A percentile compares a stretch with the other conserved stretches of the same genome.
phyloP scores from a whole-genome alignment of 139 green algal genomes.

The Edaphochlamys debaryana region DNA sequence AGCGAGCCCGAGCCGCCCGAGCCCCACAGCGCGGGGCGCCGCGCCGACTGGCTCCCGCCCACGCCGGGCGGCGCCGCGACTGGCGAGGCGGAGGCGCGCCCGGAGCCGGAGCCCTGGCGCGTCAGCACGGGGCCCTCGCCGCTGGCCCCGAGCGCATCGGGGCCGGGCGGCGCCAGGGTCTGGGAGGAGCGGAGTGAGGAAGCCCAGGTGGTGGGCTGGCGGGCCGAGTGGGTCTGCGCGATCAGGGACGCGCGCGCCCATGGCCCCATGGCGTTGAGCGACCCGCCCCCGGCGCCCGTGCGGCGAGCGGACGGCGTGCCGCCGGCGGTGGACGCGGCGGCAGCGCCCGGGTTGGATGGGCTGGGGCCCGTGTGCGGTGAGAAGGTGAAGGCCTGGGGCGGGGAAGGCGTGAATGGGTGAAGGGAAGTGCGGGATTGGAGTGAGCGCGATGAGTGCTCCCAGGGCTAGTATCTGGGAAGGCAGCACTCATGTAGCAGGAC shows the following conservation, averaged over 20 bases:
- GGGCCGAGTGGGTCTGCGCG: neutral
- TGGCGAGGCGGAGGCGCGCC: neutral
- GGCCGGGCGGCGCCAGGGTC: neutral
- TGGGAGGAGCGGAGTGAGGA: slow-evolving; percentile 7
- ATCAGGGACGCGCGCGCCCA: slow-evolving; percentile 25
- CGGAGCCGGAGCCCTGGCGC: neutral
- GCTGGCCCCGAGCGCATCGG: neutral
- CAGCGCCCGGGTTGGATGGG: neutral
- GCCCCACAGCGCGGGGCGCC: neutral
- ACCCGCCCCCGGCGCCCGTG: neutral
- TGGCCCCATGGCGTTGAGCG: neutral
- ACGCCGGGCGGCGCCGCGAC: too few relatives aligned
- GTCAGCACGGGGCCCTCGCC: neutral
- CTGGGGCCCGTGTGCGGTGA: neutral
- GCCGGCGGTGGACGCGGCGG: neutral
- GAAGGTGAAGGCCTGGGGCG: slow-evolving; percentile 20
- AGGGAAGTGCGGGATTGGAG: too few relatives aligned
- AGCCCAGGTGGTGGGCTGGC: neutral
- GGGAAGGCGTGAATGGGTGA: too few relatives aligned
- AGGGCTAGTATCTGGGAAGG: too few relatives aligned
- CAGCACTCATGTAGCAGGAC: too few relatives aligned
- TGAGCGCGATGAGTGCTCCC: too few relatives aligned
- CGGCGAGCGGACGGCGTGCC: neutral
- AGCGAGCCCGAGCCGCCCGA: too few relatives aligned
- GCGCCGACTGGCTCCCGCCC: neutral